Percentiles rank a stretch among this genome's conserved stretches.
Evolutionary conservation across 306 rosid genomes (phyloP).

Genomic region (Prunus armeniaca): DNA sequence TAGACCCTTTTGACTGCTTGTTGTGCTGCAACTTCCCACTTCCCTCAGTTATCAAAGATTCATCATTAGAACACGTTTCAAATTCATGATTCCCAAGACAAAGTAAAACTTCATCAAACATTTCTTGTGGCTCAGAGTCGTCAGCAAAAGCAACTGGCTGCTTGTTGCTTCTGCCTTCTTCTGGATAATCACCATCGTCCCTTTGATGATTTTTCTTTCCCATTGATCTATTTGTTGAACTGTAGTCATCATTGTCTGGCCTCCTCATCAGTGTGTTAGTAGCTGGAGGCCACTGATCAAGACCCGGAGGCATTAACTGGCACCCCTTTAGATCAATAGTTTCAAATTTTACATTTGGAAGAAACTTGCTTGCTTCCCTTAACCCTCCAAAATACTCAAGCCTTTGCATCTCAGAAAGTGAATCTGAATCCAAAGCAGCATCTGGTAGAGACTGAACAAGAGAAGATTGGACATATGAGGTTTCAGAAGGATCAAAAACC

Average conservation of each 20-base stretch:
- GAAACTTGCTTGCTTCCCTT: constrained; percentile 24
- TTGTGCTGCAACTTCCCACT: constrained; percentile 13
- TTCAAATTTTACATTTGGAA: constrained; percentile 12
- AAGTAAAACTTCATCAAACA: constrained; percentile 35
- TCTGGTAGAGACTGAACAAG: constrained; percentile 19
- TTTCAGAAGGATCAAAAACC: constrained; percentile 14
- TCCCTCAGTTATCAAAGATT: constrained; percentile 8
- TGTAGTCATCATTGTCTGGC: background rate
- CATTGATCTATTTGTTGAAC: constrained; percentile 1
- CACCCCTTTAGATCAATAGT: constrained; percentile 11
- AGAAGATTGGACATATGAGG: constrained; percentile 23
- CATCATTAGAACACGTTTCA: background rate
- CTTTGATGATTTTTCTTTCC: constrained; percentile 29
- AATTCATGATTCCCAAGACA: background rate
- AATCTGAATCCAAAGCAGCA: constrained; percentile 22
- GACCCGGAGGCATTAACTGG: background rate
- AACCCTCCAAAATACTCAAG: background rate
- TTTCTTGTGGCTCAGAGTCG: constrained; percentile 27
- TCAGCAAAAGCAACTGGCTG: constrained; percentile 26
- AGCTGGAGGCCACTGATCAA: background rate
- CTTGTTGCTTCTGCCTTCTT: constrained; percentile 33
- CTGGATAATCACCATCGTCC: constrained; percentile 12
- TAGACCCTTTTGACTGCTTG: constrained; percentile 13
- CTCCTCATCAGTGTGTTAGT: background rate
- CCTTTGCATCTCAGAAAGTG: constrained; percentile 18